Evolutionary conservation across 257 asterid genomes (phyloP).

Genomic region (Plectranthus barbatus): DNA sequence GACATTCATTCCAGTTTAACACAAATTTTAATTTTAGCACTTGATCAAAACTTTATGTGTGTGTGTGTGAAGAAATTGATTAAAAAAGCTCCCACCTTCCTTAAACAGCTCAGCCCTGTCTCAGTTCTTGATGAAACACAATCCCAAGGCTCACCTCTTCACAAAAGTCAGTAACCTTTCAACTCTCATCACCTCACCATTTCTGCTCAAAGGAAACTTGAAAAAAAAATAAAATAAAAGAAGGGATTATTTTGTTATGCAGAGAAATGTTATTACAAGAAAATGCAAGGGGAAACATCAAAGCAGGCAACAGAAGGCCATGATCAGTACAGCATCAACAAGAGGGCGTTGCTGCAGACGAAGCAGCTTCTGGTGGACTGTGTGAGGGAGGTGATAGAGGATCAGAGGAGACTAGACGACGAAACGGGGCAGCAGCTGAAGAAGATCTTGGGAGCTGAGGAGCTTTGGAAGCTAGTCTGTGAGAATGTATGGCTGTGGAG

Average conservation of each 20-base stretch:
- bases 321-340: slow-evolving; percentile 44
- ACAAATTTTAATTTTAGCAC: too few relatives aligned
- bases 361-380: slow-evolving; percentile 57
- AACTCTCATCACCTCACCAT: neutral
- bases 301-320: slow-evolving; percentile 14
- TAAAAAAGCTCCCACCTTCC: neutral
- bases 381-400: slow-evolving; percentile 50
- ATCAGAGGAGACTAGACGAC: slow-evolving; percentile 24
- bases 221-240: neutral
- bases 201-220: too few relatives aligned
- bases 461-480: slow-evolving; percentile 52
- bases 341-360: slow-evolving; percentile 38
- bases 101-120: slow-evolving; percentile 52
- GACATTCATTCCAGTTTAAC: too few relatives aligned
- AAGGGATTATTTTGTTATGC: neutral
- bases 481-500: slow-evolving; percentile 69
- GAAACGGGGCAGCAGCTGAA: slow-evolving; percentile 22
- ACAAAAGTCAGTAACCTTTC: too few relatives aligned
- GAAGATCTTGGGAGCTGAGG: slow-evolving; percentile 47
- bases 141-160: slow-evolving; percentile 33
- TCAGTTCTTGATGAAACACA: slow-evolving; percentile 59
- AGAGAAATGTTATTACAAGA: too few relatives aligned
- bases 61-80: too few relatives aligned
- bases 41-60: too few relatives aligned
- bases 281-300: slow-evolving; percentile 18